These are phyloP conservation scores for Aspergillus phoenicis DNA, from an alignment of 2,329 filamentous ascomycete genomes.

Conservation along the genomic window DNA sequence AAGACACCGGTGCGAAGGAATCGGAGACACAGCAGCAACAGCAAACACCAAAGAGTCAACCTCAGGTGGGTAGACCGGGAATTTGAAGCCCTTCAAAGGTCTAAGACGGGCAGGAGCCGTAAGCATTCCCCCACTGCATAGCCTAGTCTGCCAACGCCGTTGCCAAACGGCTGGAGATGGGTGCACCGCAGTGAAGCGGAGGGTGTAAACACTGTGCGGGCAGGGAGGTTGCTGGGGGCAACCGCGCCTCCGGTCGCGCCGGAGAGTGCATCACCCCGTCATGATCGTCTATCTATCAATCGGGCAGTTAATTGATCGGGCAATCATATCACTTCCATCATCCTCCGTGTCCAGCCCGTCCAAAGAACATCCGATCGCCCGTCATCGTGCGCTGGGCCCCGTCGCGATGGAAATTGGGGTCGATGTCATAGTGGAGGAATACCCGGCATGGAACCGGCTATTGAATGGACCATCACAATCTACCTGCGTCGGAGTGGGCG, in stretches of 20 bases:
- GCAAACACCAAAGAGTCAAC: constrained; percentile 15
- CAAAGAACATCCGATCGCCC: neutral
- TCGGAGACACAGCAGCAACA: constrained; percentile 13
- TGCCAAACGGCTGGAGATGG: constrained; percentile 29
- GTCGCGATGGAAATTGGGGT: neutral
- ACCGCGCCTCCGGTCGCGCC: constrained; percentile 30
- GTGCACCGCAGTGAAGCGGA: constrained; percentile 21
- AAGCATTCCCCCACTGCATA: constrained; percentile 24
- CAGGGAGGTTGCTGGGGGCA: constrained; percentile 37
- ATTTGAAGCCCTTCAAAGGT: constrained; percentile 32
- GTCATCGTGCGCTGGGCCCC: neutral
- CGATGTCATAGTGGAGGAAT: constrained; percentile 11
- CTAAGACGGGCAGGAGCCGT: constrained; percentile 29
- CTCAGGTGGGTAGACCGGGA: constrained; percentile 26
- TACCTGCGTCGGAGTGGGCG: neutral
- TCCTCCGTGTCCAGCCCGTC: neutral
- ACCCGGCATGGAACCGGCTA: neutral
- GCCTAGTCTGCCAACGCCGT: constrained; percentile 24
- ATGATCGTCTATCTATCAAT: constrained; percentile 10
- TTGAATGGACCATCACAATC: neutral
- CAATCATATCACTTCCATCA: neutral
- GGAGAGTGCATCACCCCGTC: constrained; percentile 8
- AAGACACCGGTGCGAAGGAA: constrained; percentile 8
- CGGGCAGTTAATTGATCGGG: neutral
- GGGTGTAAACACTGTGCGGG: constrained; percentile 38